Evolutionary conservation across 345 rosid species (phyloP).

Genomic region (Geranium brycei): DNA sequence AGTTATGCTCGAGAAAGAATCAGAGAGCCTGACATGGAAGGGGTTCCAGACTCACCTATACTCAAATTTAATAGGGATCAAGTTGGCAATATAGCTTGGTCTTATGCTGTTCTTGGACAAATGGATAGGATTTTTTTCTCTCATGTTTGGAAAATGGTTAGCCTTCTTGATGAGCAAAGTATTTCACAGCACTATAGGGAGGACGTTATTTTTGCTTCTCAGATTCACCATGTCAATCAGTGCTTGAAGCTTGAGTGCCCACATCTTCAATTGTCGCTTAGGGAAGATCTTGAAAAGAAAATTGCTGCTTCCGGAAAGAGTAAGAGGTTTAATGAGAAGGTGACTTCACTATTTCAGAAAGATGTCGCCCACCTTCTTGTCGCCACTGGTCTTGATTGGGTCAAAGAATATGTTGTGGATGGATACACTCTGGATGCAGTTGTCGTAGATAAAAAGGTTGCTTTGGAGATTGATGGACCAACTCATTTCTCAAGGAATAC

Average conservation of each 20-base stretch:
- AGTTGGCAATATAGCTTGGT: slow-evolving; percentile 92
- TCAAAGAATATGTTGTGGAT: slow-evolving; percentile 51
- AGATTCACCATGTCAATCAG: slow-evolving; percentile 69
- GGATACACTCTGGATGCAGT: slow-evolving; percentile 79
- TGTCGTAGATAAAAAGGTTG: slow-evolving; percentile 65
- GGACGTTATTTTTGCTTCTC: slow-evolving; percentile 84
- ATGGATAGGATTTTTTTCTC: slow-evolving; percentile 55
- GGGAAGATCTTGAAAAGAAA: slow-evolving; percentile 47
- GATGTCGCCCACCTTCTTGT: slow-evolving; percentile 76
- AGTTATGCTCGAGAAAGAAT: slow-evolving; percentile 7
- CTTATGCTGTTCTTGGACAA: slow-evolving; percentile 80
- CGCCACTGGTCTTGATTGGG: slow-evolving; percentile 86
- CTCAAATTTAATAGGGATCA: slow-evolving; percentile 68
- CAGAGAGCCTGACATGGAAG: slow-evolving; percentile 12
- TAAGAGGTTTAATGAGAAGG: slow-evolving; percentile 74
- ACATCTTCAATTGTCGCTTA: slow-evolving; percentile 53
- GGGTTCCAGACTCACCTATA: slow-evolving; percentile 23
- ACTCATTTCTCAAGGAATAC: slow-evolving; percentile 88
- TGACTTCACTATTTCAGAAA: slow-evolving; percentile 76
- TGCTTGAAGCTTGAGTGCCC: slow-evolving; percentile 77
- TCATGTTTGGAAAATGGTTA: slow-evolving; percentile 46
- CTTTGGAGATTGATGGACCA: slow-evolving; percentile 87
- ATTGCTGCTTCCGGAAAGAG: slow-evolving; percentile 56
- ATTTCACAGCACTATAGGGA: slow-evolving; percentile 83
- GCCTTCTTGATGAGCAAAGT: slow-evolving; percentile 54